Base-by-base conservation (phyloP, 2,329 filamentous ascomycete genomes). In the Nemania diffusa region DNA sequence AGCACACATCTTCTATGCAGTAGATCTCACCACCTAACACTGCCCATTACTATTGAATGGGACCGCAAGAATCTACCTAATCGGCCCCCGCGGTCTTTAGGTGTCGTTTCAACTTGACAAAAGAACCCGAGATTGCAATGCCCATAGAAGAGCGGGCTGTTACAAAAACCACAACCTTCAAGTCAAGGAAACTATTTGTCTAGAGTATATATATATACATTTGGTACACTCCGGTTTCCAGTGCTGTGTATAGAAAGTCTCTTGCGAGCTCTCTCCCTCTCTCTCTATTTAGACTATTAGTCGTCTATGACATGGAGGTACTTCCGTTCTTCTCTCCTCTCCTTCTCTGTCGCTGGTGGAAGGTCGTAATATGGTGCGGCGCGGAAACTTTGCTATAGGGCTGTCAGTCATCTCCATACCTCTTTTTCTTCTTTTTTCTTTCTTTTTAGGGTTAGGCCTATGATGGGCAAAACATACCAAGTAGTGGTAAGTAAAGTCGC, bases 271-370 rank as follows among this genome's bases (percentile, higher is more conserved):
- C 65, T 56, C 37, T 13, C 37, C 37, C 11, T 65, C 42, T 13
- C 62, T 80, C n/a, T n/a, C n/a, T n/a, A n/a, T n/a, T n/a, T n/a
- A n/a, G n/a, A n/a, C 83, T 90, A 96, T 85, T 94, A 88, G 80
- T 96, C 91, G 79, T 97, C 93, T 78, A 93, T 84, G 69, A 99
- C 94, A 80, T 99, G 96, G 80, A 98, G 84, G 80, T 97, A 99
- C 86, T 97, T 96, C 88, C 91, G 96, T 82, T 98, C 94, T 81
- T 98, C 94, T 75, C 88, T 87, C 87, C 90, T 96, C 86, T 99
- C 96, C 81, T 91, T 92, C 84, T 97, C 95, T 37, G 95, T 97
- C 76, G 95, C 91, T 56, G 96, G 95, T 57, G 96, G 96, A 73
- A 98, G 86, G 79, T 99, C 95, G 81, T 97, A 97, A 87, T 91